Base-by-base conservation (phyloP, 257 asterid species). In the Marsdenia floribunda region DNA sequence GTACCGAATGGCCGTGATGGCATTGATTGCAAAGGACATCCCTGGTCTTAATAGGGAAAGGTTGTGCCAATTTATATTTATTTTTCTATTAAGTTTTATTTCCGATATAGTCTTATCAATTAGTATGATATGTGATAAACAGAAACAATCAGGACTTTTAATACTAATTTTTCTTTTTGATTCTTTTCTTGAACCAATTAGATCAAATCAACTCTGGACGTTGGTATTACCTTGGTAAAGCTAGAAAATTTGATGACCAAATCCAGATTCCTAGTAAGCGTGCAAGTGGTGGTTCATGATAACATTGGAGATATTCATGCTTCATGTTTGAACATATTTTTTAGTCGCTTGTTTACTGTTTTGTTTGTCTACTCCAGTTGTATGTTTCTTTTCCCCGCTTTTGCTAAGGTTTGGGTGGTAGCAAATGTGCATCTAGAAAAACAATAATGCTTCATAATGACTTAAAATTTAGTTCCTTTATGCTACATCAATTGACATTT, bases 1-100 rank as follows among this genome's bases (percentile, higher is more conserved):
- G 99, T 94, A 92, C 76, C 93, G 93, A 9, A 94, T 92, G 99
- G 81, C 99, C 64, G 70, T 94, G 92, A 94, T 92, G 99, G 90
- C 99, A 75, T 86, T 94, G 85, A 92, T 94, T 80, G 96, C 84
- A 76, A 85, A 86, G 54, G 98, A 90, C 76, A 81, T 86, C 81
- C 97, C 97, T 52, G 96, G 93, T 52, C 88, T 94, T 73, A 84
- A 94, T 79, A 88, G 98, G 86, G 99, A 94, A 82, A 92, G 99
- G 99, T 94, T 82, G 78, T 75, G 54, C 49, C 82, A 77, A 16
- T 19, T 42, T 68, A 33, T 5, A 59, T 63, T 75, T 65, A 26
- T 68, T 21, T 35, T 58, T 14, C 50, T 46, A 26, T 49, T 55
- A 72, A 29, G 55, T 65, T 71, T 26, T 44, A 77, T 42, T 55